Evolutionary conservation across 306 rosid species (phyloP), one percentile per base, ranked within the genome.

Genomic region (Cercis canadensis): DNA sequence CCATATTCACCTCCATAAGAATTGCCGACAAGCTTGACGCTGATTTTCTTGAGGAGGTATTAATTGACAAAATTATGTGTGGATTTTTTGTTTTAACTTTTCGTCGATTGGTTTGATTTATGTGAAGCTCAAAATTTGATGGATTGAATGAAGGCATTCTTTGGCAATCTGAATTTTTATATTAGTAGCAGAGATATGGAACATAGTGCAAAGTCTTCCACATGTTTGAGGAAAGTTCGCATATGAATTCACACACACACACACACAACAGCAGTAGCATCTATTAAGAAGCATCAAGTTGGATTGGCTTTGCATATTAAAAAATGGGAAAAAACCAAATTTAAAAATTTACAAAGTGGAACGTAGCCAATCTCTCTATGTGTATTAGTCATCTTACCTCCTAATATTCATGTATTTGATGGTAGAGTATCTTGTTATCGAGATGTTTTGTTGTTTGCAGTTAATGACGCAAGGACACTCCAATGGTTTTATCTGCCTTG

Each of bases 1-100:
- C 98, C 3, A 79, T 81, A 49, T 69, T 86, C 51, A 66, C 96
- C 15, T 82, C 98, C 3, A 72, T 85, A 39, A 76, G 78, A 74
- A 80, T 92, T 11, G 87, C 83, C 11, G 79, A 87, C 5, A 85
- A 84, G 67, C 96, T 92, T 61, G 96, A 92, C 81, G 63, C 60
- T 45, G 85, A 88, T 3, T 92, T 74, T 70, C 85, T 83, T 5
- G 92, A 90, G 69, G 97, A 87, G 92, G 98, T 92, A 24, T 24
- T 24, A 81, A 39, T 36, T 54, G 3, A 49, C 32, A 17, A 5
- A 2, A n/a, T 70, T 60, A 41, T 33, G 51, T 33, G 44, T 0
- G 24, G 37, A 13, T 51, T 8, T 31, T 14, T 24, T 24, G 34
- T 67, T 68, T 37, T 16, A 0, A 1, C 11, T 61, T 39, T 13